Evolutionary conservation across 495 filamentous ascomycete genomes (phyloP).

Genomic region (Neurospora sp.): DNA sequence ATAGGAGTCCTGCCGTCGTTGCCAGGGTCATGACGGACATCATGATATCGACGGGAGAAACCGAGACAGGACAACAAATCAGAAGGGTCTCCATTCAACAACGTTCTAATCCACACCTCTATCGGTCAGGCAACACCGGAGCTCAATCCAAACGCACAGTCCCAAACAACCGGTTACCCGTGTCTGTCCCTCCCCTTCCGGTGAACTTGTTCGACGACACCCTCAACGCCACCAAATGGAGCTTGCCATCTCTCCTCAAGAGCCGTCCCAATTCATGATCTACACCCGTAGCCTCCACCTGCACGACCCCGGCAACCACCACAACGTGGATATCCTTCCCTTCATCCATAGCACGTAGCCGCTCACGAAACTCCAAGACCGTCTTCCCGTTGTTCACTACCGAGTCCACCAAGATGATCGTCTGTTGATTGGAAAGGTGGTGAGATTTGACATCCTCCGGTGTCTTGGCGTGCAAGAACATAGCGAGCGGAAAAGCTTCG

Average conservation of each 20-base stretch:
- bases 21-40: neutral
- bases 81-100: neutral
- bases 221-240: conserved; percentile 43
- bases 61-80: neutral
- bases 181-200: conserved; percentile 45
- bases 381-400: conserved; percentile 51
- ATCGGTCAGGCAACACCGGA: neutral
- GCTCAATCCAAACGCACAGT: conserved; percentile 27
- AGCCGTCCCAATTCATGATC: conserved; percentile 15
- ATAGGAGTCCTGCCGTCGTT: neutral
- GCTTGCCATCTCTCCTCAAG: conserved; percentile 12
- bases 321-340: conserved; percentile 36
- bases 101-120: neutral
- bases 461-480: conserved; percentile 45
- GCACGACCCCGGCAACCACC: conserved; percentile 47
- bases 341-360: conserved; percentile 31
- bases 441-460: conserved; percentile 34
- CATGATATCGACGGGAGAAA: neutral
- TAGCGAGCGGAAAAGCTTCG: conserved; percentile 43
- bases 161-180: conserved; percentile 52
- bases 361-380: conserved; percentile 42
- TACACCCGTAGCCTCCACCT: conserved; percentile 27
- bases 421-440: conserved; percentile 32
- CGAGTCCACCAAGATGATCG: conserved; percentile 50
- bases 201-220: conserved; percentile 46